Percentiles rank a stretch among this genome's conserved stretches.
These are phyloP conservation scores for Excoecaria agallocha DNA, from an alignment of 345 rosid genomes.

Conservation along the genomic window DNA sequence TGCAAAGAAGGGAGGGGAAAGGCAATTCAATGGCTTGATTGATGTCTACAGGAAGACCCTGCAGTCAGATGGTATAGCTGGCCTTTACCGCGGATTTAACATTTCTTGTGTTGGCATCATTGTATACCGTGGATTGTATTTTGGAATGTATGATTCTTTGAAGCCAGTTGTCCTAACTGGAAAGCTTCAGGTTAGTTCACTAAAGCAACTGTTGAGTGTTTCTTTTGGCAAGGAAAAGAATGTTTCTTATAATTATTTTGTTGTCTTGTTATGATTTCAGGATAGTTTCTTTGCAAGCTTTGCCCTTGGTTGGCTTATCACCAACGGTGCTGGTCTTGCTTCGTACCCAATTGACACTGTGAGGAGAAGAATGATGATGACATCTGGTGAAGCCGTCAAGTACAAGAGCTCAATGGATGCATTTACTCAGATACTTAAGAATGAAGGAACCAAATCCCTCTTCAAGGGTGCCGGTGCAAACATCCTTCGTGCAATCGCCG, in stretches of 20 bases:
- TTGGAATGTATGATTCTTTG: constrained; percentile 37
- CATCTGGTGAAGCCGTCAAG: constrained; percentile 37
- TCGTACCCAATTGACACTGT: constrained; percentile 34
- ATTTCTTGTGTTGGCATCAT: constrained; percentile 32
- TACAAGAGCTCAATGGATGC: constrained; percentile 33
- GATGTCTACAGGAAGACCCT: constrained; percentile 30
- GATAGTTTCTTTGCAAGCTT: constrained; percentile 41
- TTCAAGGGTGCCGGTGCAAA: constrained; percentile 39
- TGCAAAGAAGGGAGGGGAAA: constrained; percentile 21
- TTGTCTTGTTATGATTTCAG: constrained; percentile 13
- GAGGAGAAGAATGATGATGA: constrained; percentile 37
- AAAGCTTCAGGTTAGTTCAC: constrained; percentile 21
- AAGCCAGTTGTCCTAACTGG: constrained; percentile 38
- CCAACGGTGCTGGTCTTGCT: constrained; percentile 33
- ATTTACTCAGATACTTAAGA: constrained; percentile 29
- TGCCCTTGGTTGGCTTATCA: constrained; percentile 33
- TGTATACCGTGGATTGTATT: constrained; percentile 30
- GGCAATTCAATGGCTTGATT: constrained; percentile 30
- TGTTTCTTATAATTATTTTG: not conserved
- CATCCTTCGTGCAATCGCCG: constrained; percentile 36
- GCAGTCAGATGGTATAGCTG: constrained; percentile 26
- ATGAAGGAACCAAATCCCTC: constrained; percentile 36
- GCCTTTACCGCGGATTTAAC: constrained; percentile 36
- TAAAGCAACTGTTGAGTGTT: not conserved
- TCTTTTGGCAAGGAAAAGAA: not conserved